phyloP scores from a whole-genome alignment of 805 yeast genomes.

The Teunomyces stri region DNA sequence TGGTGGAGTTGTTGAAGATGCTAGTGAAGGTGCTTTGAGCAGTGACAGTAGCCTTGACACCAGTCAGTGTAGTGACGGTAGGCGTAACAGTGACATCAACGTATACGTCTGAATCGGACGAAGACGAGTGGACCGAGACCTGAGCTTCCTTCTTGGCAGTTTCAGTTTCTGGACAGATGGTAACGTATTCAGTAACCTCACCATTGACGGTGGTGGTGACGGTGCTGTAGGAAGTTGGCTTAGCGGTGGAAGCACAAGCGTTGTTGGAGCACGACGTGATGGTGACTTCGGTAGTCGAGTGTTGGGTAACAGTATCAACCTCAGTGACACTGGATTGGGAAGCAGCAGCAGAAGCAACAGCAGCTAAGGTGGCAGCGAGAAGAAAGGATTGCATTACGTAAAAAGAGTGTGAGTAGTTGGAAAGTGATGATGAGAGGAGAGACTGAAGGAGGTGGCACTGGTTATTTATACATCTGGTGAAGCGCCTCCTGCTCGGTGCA shows the following conservation, averaged over 20 bases:
- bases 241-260: slow-evolving; percentile 17
- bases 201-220: slow-evolving; percentile 35
- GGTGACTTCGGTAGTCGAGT: slow-evolving; percentile 21
- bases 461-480: too few relatives aligned
- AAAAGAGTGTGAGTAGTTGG: slow-evolving; percentile 9
- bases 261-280: slow-evolving; percentile 24
- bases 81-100: slow-evolving; percentile 53
- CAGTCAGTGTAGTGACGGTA: slow-evolving; percentile 44
- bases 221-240: slow-evolving; percentile 9
- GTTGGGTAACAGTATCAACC: slow-evolving; percentile 15
- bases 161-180: slow-evolving; percentile 32
- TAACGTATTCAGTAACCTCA: slow-evolving; percentile 34
- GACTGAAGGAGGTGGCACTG: too few relatives aligned
- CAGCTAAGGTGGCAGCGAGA: slow-evolving; percentile 20
- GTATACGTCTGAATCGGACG: slow-evolving; percentile 34
- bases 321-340: slow-evolving; percentile 14
- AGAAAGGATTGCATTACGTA: slow-evolving; percentile 22
- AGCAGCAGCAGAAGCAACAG: slow-evolving; percentile 16
- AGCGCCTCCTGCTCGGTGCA: not conserved
- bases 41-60: slow-evolving; percentile 42
- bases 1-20: slow-evolving; percentile 20
- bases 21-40: slow-evolving; percentile 39
- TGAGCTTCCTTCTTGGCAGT: slow-evolving; percentile 9
- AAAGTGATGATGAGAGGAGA: not conserved
- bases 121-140: slow-evolving; percentile 10